phyloP scores from a whole-genome alignment of 2,329 filamentous ascomycete genomes.

The Claviceps pazoutovae region DNA sequence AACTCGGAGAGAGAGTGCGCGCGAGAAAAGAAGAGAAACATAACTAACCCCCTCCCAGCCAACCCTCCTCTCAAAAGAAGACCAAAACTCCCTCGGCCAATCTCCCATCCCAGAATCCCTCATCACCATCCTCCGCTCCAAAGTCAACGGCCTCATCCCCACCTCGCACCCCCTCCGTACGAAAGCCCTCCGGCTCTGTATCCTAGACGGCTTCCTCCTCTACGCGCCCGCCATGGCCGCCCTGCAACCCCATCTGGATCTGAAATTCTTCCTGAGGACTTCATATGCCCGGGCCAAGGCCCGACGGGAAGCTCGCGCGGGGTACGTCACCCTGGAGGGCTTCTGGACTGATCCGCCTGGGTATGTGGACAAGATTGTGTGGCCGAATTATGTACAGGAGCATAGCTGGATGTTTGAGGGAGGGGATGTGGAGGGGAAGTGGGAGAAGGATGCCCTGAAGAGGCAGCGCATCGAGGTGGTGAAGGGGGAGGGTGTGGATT shows the following conservation, averaged over 20 bases:
- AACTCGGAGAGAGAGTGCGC: no score
- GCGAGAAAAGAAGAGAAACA: background rate
- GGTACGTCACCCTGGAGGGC: constrained; percentile 71
- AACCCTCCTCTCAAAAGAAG: constrained; percentile 30
- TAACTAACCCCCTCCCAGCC: constrained; percentile 10
- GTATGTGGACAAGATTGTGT: constrained; percentile 88
- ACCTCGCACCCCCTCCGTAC: constrained; percentile 24
- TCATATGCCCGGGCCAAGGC: constrained; percentile 48
- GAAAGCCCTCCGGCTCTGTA: constrained; percentile 37
- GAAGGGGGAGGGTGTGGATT: constrained; percentile 30
- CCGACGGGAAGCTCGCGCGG: constrained; percentile 53
- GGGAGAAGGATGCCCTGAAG: constrained; percentile 32
- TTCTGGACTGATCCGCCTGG: constrained; percentile 94
- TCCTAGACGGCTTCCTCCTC: constrained; percentile 83
- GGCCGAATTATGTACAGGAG: constrained; percentile 80
- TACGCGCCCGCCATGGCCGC: constrained; percentile 46
- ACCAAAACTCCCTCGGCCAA: constrained; percentile 45
- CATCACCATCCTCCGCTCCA: constrained; percentile 31
- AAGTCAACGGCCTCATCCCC: constrained; percentile 33
- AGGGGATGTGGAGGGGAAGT: constrained; percentile 48
- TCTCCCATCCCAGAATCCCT: constrained; percentile 36
- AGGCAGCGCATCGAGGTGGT: constrained; percentile 35
- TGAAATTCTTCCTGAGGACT: constrained; percentile 66
- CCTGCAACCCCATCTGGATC: constrained; percentile 49
- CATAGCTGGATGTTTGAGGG: constrained; percentile 68